phyloP scores from a whole-genome alignment of 2,329 filamentous ascomycete species.

The Venturiaceae sp. region DNA sequence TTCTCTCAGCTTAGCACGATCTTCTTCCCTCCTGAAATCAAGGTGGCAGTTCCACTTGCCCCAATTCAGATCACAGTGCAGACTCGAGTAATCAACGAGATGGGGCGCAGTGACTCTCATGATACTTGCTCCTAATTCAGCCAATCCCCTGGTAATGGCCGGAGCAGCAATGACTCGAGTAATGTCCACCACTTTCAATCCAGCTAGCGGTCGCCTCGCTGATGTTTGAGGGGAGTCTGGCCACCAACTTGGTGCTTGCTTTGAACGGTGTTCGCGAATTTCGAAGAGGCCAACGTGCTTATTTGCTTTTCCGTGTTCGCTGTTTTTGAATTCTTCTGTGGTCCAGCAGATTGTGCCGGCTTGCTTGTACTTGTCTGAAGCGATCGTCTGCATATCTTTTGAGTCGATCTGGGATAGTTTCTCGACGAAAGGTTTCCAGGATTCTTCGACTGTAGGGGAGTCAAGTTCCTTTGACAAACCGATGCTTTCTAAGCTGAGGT shows the following conservation, averaged over 20 bases:
- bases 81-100: slow-evolving; percentile 28
- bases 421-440: slow-evolving; percentile 22
- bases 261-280: slow-evolving; percentile 18
- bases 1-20: slow-evolving; percentile 26
- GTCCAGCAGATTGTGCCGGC: slow-evolving; percentile 30
- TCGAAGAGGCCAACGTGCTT: slow-evolving; percentile 31
- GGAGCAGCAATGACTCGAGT: slow-evolving; percentile 40
- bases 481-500: slow-evolving; percentile 27
- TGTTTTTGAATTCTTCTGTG: slow-evolving; percentile 26
- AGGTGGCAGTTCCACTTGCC: slow-evolving; percentile 40
- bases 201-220: slow-evolving; percentile 31
- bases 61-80: slow-evolving; percentile 39
- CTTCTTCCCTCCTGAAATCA: slow-evolving; percentile 30
- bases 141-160: slow-evolving; percentile 30
- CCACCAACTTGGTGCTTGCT: slow-evolving; percentile 33
- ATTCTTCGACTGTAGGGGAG: slow-evolving; percentile 18
- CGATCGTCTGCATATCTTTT: slow-evolving; percentile 22
- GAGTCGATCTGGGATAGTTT: slow-evolving; percentile 24
- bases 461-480: slow-evolving; percentile 22
- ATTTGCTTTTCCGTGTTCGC: slow-evolving; percentile 33
- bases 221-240: slow-evolving; percentile 21
- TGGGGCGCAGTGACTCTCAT: slow-evolving; percentile 32
- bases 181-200: slow-evolving; percentile 42
- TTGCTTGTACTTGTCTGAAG: slow-evolving; percentile 28
- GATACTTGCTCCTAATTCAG: slow-evolving; percentile 37